Evolutionary conservation across 306 rosid genomes (phyloP).

Genomic region (Prunus salicina): DNA sequence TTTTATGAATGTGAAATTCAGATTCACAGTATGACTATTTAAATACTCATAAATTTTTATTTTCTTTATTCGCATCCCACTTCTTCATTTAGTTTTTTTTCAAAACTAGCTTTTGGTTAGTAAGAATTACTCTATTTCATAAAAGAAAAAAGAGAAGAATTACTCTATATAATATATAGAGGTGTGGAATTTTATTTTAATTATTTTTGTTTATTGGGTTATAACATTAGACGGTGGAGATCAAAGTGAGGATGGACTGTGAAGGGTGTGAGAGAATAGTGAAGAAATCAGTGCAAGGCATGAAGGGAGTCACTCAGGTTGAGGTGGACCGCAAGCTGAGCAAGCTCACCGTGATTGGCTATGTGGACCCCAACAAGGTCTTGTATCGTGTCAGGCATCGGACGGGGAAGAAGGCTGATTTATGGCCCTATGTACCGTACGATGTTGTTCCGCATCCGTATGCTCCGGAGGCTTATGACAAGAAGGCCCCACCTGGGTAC

Average conservation of each 20-base stretch:
- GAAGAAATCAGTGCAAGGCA: slow-evolving; percentile 42
- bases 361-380: slow-evolving; percentile 38
- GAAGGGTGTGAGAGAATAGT: slow-evolving; percentile 45
- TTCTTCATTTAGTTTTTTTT: neutral
- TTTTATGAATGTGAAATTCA: too few species aligned
- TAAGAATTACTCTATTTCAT: too few species aligned
- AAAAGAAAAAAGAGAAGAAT: too few species aligned
- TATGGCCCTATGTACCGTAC: slow-evolving; percentile 50
- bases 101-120: too few species aligned
- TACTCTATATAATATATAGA: too few species aligned
- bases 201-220: neutral
- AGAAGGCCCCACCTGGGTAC: slow-evolving; percentile 59
- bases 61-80: neutral
- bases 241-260: slow-evolving; percentile 55
- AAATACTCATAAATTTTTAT: too few species aligned
- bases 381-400: slow-evolving; percentile 40
- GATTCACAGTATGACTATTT: too few species aligned
- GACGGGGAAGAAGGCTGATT: slow-evolving; percentile 50
- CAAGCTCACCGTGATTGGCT: slow-evolving; percentile 47
- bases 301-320: slow-evolving; percentile 46
- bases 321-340: slow-evolving; percentile 41
- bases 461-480: slow-evolving; percentile 42
- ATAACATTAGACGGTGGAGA: slow-evolving; percentile 39
- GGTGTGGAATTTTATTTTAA: too few species aligned
- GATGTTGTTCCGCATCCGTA: slow-evolving; percentile 50